Percentiles rank a stretch among this genome's conserved stretches.
Conservation (phyloP, 352 stramenopile genomes). For the Globisporangium uncinulatum region DNA sequence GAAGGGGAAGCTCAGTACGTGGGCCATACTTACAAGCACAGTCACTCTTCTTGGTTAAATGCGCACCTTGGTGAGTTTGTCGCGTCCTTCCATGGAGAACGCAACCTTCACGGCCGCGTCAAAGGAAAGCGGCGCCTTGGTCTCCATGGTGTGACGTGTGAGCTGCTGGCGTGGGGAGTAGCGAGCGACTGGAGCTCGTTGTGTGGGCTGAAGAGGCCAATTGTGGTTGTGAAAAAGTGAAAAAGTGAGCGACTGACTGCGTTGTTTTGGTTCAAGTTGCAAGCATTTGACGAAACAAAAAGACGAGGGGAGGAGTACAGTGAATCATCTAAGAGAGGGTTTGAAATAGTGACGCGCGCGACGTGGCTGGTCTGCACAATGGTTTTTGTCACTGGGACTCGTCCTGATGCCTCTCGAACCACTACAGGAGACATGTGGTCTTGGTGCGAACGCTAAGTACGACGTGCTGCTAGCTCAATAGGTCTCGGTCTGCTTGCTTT, state of each 20-base stretch:
- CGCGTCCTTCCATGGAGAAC: slow-evolving; percentile 77
- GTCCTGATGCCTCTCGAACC: not conserved
- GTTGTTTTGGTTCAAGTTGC: slow-evolving; percentile 2
- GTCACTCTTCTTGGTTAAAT: not conserved
- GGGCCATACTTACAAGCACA: not conserved
- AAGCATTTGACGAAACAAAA: slow-evolving; percentile 4
- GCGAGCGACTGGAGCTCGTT: not conserved
- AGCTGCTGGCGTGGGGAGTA: not conserved
- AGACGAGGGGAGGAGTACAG: not conserved
- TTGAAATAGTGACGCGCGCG: not conserved
- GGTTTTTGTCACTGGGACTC: too few species aligned
- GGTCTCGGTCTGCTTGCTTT: not conserved
- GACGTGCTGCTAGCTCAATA: not conserved
- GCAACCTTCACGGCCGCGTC: slow-evolving; percentile 58
- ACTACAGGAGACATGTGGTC: not conserved
- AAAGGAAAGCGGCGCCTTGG: slow-evolving; percentile 58
- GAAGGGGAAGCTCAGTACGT: not conserved
- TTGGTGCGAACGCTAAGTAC: not conserved
- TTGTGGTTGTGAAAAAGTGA: too few species aligned
- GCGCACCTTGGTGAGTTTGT: slow-evolving; percentile 84
- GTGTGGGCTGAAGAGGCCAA: not conserved
- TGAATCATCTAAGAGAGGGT: not conserved
- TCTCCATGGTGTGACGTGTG: slow-evolving; percentile 20
- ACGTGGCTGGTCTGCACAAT: not conserved
- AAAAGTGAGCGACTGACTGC: not conserved